Conservation (phyloP, 352 stramenopile species). For the Globisporangium paddicum region DNA sequence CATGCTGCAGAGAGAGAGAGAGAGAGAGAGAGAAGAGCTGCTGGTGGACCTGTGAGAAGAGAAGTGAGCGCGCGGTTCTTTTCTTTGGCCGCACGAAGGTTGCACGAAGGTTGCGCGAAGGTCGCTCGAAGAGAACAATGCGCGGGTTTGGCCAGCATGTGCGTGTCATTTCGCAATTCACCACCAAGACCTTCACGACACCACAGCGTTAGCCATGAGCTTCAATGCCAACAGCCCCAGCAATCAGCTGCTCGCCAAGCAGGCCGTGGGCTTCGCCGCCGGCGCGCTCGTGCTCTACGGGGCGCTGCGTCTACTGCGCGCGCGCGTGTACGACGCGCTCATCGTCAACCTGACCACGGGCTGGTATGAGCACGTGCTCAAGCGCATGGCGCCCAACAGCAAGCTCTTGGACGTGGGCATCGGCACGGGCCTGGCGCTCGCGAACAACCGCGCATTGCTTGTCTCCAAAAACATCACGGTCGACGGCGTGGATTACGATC, state of each 20-base stretch:
- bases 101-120: not conserved
- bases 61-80: not conserved
- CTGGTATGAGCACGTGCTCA: constrained; percentile 88
- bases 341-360: constrained; percentile 86
- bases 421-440: constrained; percentile 72
- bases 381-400: constrained; percentile 41
- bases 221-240: not conserved
- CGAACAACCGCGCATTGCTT: constrained; percentile 62
- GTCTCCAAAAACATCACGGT: constrained; percentile 64
- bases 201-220: not conserved
- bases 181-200: not conserved
- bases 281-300: constrained; percentile 38
- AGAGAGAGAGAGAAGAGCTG: too few species aligned
- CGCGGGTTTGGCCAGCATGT: constrained; percentile 1
- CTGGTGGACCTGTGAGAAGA: not conserved
- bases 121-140: not conserved
- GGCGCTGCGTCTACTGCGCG: constrained; percentile 49
- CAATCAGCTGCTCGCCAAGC: constrained; percentile 11
- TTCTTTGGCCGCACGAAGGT: not conserved
- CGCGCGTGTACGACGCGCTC: constrained; percentile 83
- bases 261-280: constrained; percentile 16
- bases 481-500: constrained; percentile 89
- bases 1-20: not conserved
- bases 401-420: constrained; percentile 88
- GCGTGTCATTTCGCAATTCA: not conserved